These are phyloP conservation scores for Cymodocea nodosa DNA, from an alignment of 116 monocot species.

Conservation along the genomic window DNA sequence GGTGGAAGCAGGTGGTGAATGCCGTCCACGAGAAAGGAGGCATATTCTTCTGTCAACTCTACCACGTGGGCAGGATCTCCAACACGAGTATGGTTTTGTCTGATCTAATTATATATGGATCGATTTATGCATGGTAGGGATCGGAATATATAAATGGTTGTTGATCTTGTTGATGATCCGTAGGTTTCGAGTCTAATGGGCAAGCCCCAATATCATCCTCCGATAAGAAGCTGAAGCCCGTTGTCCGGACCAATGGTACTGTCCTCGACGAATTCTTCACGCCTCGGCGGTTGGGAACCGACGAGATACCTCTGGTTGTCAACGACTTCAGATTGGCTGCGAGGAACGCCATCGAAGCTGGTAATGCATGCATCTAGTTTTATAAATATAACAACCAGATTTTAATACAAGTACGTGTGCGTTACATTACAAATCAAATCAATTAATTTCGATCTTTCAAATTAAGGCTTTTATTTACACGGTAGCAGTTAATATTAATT, in stretches of 20 bases:
- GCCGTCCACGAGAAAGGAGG: conserved; percentile 41
- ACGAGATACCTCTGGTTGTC: conserved; percentile 41
- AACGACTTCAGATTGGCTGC: conserved; percentile 47
- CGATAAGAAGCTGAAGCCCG: conserved; percentile 13
- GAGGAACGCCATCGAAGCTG: conserved; percentile 52
- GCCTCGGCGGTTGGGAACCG: conserved; percentile 15
- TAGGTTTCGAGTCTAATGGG: conserved; percentile 41
- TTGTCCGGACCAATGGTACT: conserved; percentile 2
- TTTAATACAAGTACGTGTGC: no score
- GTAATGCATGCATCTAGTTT: conserved; percentile 2
- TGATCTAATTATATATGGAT: no score
- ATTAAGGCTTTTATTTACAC: no score
- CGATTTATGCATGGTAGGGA: neutral
- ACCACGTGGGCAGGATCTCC: conserved; percentile 37
- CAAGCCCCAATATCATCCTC: conserved; percentile 45
- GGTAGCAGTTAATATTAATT: no score
- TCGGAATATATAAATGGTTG: neutral
- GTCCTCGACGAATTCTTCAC: conserved; percentile 9
- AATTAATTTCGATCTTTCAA: no score
- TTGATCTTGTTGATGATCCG: no score
- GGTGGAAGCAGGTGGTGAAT: conserved; percentile 32
- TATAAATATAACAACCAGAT: no score
- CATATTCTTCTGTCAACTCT: conserved; percentile 44
- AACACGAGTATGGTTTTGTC: neutral
- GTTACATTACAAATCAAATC: no score